Base-by-base conservation (phyloP, 2,329 filamentous ascomycete genomes). In the Fusarium verticillioides region DNA sequence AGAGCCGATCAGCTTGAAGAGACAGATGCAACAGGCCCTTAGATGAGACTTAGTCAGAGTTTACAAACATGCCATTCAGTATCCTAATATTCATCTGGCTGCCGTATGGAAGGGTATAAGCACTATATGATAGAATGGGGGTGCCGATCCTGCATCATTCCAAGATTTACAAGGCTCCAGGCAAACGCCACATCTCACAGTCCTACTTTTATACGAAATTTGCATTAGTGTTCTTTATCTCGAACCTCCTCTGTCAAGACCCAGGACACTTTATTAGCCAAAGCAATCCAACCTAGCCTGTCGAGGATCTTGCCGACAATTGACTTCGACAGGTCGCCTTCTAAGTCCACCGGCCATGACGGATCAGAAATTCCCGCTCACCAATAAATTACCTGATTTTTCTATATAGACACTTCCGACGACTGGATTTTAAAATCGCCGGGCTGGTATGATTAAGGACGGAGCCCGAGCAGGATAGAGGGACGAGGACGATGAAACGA, bases 181-280 rank as follows among this genome's bases (percentile, higher is more conserved):
- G 43, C 43, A 15, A 49, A 49, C 19, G 28, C 46, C 28, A 32
- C 19, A 32, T n/a, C 9, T 49, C 4, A n/a, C 9, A 13, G 44
- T 11, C 19, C 28, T 30, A 3, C 9, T 3, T 10, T 11, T 30
- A 49, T 32, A 49, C 46, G 28, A 49, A 11, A 11, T n/a, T 16
- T 15, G 28, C 46, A 49, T 49, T 3, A 16, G 12, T 3, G 4
- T 15, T 30, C 6, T 9, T 16, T 47, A 30, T 21, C 12, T 21
- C 1, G 1, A 13, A 3, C 5, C 26, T 6, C 7, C 9, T 4
- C 8, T 28, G 6, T 7, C 15, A 23, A 44, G 11, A 12, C 7
- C 42, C n/a, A 26, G 16, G 5, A 18, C 15, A 2, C 4, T 23
- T 23, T 23, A 18, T 43, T 18, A 16, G n/a, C 15, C 16, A 23